These are phyloP conservation scores for Saksenaea oblongispora DNA, from an alignment of 371 early-diverging fungal genomes.

Conservation along the genomic window DNA sequence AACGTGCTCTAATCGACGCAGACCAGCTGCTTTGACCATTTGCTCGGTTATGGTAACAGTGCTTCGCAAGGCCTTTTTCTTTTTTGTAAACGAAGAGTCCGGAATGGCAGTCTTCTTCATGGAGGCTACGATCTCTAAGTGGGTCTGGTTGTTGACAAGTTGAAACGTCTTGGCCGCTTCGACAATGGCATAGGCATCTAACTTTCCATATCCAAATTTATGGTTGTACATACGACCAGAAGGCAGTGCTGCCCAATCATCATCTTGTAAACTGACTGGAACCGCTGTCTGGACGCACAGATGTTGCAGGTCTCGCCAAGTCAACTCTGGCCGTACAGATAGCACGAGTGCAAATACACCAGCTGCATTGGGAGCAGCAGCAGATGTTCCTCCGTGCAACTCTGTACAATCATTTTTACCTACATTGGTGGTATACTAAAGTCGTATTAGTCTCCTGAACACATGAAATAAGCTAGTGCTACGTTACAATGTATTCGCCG, in stretches of 20 bases:
- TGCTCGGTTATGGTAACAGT: slow-evolving; percentile 44
- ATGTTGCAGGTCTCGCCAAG: slow-evolving; percentile 92
- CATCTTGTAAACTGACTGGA: slow-evolving; percentile 65
- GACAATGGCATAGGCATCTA: slow-evolving; percentile 83
- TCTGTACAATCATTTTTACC: slow-evolving; percentile 72
- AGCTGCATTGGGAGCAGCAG: slow-evolving; percentile 94
- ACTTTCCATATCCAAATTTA: slow-evolving; percentile 91
- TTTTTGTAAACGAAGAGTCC: slow-evolving; percentile 35
- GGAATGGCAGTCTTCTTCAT: slow-evolving; percentile 60
- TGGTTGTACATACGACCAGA: slow-evolving; percentile 78
- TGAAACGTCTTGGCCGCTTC: slow-evolving; percentile 72
- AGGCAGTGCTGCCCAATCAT: slow-evolving; percentile 64
- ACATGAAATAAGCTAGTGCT: too few species aligned
- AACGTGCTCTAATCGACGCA: slow-evolving; percentile 80
- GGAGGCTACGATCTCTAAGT: slow-evolving; percentile 40
- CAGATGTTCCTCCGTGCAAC: slow-evolving; percentile 94
- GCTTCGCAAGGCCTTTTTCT: slow-evolving; percentile 30
- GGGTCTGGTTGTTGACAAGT: slow-evolving; percentile 69
- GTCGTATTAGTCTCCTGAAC: not conserved
- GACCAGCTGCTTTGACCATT: slow-evolving; percentile 42
- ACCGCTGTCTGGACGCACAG: slow-evolving; percentile 80
- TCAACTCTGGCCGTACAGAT: slow-evolving; percentile 83
- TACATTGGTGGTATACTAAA: slow-evolving; percentile 83
- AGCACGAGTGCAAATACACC: slow-evolving; percentile 93
- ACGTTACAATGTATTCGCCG: slow-evolving; percentile 66